Conservation (phyloP, 768 basidiomycete species). For the Xanthoconium stramineum region DNA sequence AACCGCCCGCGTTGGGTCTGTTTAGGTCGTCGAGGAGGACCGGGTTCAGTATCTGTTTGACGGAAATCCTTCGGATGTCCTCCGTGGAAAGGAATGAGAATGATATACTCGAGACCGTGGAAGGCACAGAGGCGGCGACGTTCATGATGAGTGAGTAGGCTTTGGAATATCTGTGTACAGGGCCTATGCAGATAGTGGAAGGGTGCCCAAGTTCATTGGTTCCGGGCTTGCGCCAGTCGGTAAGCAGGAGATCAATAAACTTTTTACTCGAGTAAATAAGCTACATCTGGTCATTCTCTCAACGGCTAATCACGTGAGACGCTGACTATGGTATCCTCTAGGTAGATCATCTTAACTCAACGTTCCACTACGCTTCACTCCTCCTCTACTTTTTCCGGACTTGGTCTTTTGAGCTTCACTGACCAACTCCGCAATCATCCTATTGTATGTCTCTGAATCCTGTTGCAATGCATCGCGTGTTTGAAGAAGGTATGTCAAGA, state of each 20-base stretch:
- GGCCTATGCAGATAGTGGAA: too few species aligned
- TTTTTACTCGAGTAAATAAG: slow-evolving; percentile 10
- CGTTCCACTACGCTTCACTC: slow-evolving; percentile 48
- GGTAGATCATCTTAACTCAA: slow-evolving; percentile 27
- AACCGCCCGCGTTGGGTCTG: slow-evolving; percentile 83
- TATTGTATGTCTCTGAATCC: slow-evolving; percentile 87
- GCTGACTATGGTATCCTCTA: too few species aligned
- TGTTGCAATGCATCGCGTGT: slow-evolving; percentile 78
- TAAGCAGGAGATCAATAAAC: background rate
- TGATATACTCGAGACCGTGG: slow-evolving; percentile 77
- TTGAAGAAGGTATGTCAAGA: slow-evolving; percentile 82
- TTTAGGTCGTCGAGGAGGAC: slow-evolving; percentile 91
- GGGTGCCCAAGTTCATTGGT: too few species aligned
- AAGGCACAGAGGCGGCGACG: slow-evolving; percentile 84
- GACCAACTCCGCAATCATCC: slow-evolving; percentile 88
- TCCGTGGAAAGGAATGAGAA: slow-evolving; percentile 90
- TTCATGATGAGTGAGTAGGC: slow-evolving; percentile 56
- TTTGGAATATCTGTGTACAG: background rate
- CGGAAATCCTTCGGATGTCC: slow-evolving; percentile 92
- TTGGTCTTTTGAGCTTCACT: slow-evolving; percentile 86
- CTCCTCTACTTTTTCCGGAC: slow-evolving; percentile 52
- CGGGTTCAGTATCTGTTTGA: slow-evolving; percentile 94
- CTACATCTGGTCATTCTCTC: slow-evolving; percentile 12
- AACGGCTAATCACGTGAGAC: slow-evolving; percentile 15
- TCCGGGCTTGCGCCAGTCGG: too few species aligned